Base-by-base conservation (phyloP, 257 asterid species). In the Lavandula angustifolia region DNA sequence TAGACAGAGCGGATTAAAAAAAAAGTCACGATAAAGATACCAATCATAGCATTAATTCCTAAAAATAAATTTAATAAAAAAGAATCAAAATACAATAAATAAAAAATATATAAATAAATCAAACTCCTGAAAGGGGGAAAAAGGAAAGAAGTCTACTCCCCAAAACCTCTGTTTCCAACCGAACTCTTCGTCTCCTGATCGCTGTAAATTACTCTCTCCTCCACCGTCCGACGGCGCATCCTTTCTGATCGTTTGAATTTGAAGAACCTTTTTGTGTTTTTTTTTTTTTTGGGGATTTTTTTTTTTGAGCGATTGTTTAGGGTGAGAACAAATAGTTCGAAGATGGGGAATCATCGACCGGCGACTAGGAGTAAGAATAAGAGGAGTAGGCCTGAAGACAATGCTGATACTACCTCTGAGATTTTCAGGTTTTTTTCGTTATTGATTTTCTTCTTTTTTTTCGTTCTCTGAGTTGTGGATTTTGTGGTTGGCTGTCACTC, bases 291-390 rank as follows among this genome's bases (percentile, higher is more conserved):
- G 64, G 50, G 71, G 50, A 12, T 16, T 42, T 34, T 54, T 59
- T 58, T 7, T 34, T 50, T 46, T 46, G 37, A 66, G 58, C 47
- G 55, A 69, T 77, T 52, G n/a, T 34, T 60, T 64, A 6, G 66
- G 68, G 76, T 50, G 72, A 27, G 51, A 57, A 56, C 18, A 56
- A 55, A 48, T 43, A n/a, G 47, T 11, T 58, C 64, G 55, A 70
- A 65, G 73, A 89, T 89, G 98, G 85, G 92, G 54, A 79, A 85
- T 79, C 80, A 83, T 64, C 85, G 98, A 33, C 98, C 98, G 41
- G 63, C 87, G 22, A 89, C 99, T 70, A 81, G 97, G 70, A 85
- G 97, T 76, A 92, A 89, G 75, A 84, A 81, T 61, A 92, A 92
- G 85, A 84, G 96, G 84, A 77, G 67, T 60, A 79, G 84, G 75